A percentile compares a stretch with the other conserved stretches of the same genome.
Evolutionary conservation across 2,329 filamentous ascomycete genomes (phyloP).

Genomic region (Exophiala oligosperma): DNA sequence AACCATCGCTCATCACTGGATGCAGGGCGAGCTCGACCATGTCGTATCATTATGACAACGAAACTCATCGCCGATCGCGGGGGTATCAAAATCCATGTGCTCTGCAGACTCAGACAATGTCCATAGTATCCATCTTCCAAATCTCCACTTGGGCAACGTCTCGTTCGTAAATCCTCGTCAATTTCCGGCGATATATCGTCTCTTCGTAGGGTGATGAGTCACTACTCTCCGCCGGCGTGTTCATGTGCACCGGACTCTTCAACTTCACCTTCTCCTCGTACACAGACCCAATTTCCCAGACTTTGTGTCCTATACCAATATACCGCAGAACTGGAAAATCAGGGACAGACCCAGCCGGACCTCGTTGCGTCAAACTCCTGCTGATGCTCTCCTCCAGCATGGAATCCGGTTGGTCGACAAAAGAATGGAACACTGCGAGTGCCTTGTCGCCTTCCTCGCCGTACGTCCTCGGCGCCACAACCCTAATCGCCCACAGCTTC

Average conservation of each 20-base stretch:
- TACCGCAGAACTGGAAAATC: conserved; percentile 20
- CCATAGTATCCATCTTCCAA: conserved; percentile 44
- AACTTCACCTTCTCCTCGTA: conserved; percentile 17
- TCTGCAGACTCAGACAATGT: conserved; percentile 25
- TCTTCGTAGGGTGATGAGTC: conserved; percentile 23
- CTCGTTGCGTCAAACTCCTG: neutral
- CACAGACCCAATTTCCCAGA: conserved; percentile 19
- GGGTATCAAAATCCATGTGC: too few relatives aligned
- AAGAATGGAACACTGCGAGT: neutral
- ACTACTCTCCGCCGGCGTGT: neutral
- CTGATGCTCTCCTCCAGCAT: conserved; percentile 14
- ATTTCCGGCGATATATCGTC: conserved; percentile 34
- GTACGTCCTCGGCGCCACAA: conserved; percentile 38
- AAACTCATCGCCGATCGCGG: too few relatives aligned
- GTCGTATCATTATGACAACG: too few relatives aligned
- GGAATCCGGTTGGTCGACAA: conserved; percentile 12
- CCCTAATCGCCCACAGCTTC: conserved; percentile 37
- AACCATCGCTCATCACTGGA: too few relatives aligned
- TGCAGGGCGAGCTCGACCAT: too few relatives aligned
- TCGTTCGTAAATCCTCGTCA: conserved; percentile 42
- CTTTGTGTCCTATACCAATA: conserved; percentile 20
- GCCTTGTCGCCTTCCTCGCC: conserved; percentile 1
- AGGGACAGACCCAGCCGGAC: neutral
- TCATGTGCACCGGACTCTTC: conserved; percentile 8
- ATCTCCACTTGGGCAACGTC: conserved; percentile 45